These are phyloP conservation scores for Aspergillus glaucus DNA, from an alignment of 2,329 filamentous ascomycete genomes.

Conservation along the genomic window DNA sequence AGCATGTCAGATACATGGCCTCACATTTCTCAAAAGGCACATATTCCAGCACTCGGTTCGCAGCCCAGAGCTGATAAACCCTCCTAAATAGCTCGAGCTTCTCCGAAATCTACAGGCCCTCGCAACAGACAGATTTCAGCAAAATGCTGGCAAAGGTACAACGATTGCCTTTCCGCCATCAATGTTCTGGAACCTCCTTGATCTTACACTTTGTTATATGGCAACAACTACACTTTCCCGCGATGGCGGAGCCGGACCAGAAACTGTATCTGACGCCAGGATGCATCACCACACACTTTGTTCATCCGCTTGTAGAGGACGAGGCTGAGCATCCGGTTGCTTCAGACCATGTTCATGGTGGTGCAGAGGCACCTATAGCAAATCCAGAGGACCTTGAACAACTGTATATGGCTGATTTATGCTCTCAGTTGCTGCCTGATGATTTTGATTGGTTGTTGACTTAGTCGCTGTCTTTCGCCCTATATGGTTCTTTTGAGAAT, in stretches of 20 bases:
- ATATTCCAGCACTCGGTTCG: too few relatives aligned
- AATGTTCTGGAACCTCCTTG: background rate
- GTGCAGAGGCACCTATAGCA: too few relatives aligned
- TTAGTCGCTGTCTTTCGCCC: too few relatives aligned
- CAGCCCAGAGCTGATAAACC: too few relatives aligned
- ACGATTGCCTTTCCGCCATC: background rate
- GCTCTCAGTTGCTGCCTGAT: too few relatives aligned
- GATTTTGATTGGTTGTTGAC: too few relatives aligned
- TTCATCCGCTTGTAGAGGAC: background rate
- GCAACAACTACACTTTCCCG: background rate
- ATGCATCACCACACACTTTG: background rate
- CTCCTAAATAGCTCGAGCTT: background rate
- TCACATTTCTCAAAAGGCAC: too few relatives aligned
- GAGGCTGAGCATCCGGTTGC: background rate
- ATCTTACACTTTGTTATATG: background rate
- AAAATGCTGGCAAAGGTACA: background rate
- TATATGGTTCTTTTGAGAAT: too few relatives aligned
- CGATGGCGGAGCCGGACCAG: background rate
- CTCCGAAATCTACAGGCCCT: background rate
- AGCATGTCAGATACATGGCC: too few relatives aligned
- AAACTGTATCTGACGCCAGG: background rate
- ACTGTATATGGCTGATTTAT: too few relatives aligned
- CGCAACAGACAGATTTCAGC: background rate
- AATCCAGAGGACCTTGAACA: too few relatives aligned
- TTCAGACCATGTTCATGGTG: background rate